Evolutionary conservation across 2,329 filamentous ascomycete species (phyloP), one percentile per base, ranked within the genome.

Genomic region (Anisogramma anomala): DNA sequence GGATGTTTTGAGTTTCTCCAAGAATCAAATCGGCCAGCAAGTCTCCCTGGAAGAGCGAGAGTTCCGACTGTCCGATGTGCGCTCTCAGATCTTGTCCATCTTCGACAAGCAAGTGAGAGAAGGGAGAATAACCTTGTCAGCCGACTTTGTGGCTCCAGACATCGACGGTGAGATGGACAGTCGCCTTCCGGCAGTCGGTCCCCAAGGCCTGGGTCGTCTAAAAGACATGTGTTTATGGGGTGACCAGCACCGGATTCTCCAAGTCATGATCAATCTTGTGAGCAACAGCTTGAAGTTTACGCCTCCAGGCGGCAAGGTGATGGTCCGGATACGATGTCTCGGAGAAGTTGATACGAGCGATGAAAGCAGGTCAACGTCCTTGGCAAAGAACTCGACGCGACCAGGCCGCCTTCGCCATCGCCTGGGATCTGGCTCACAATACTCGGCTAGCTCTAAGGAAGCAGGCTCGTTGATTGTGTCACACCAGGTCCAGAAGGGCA

Each of bases 201-300:
- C 80, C 1, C 65, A 68, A 22, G 81, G 81, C 4, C 68, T 74
- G 3, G 82, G 81, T 8, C 69, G 80, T 14, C 59, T 94, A 18
- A 84, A 83, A 55, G 85, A 94, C 49, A 88, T 93, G 79, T 79
- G 83, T 37, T 66, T 95, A 1, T 91, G 84, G 77, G 88, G 88
- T n/a, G 88, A 95, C 52, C 83, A 91, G 50, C 86, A 94, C 54
- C 72, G 88, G 33, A 91, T 94, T 28, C 64, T 94, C 19, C 88
- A 94, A 57, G 83, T 94, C n/a, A 75, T 94, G 34, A 94, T 93
- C 65, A 94, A 94, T 55, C 67, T 95, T 23, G 85, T 94, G 34
- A 88, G 83, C 59, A 95, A 95, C 63, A 85, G 82, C 57, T 65
- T 94, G 32, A 95, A 95, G 57, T 94, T 95, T 54, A 94, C 88